Percentiles rank a stretch among this genome's conserved stretches.
These are phyloP conservation scores for Forsythia viridissima DNA, from an alignment of 257 asterid genomes.

Conservation along the genomic window DNA sequence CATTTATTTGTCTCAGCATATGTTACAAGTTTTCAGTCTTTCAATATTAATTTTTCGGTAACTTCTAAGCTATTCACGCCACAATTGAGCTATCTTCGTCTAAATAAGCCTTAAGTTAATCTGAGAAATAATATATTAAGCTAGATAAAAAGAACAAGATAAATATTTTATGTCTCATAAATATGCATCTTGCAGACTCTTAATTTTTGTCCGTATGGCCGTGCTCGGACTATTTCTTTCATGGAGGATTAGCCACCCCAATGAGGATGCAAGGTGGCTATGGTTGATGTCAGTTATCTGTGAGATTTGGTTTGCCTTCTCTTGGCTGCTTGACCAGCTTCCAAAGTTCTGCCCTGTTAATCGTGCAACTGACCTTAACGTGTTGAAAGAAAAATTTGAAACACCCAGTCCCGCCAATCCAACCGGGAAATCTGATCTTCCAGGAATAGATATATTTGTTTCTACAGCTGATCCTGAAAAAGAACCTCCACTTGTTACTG, in stretches of 20 bases:
- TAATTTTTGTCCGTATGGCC: constrained; percentile 15
- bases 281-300: constrained; percentile 25
- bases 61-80: not conserved
- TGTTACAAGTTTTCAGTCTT: not conserved
- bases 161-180: not conserved
- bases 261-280: constrained; percentile 25
- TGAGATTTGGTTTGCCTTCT: constrained; percentile 27
- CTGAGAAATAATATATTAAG: not conserved
- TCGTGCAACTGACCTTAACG: constrained; percentile 21
- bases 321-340: constrained; percentile 28
- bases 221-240: constrained; percentile 14
- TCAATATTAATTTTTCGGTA: not conserved
- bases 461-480: constrained; percentile 29
- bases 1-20: not conserved
- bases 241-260: constrained; percentile 23
- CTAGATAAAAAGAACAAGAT: not conserved
- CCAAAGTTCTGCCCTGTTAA: constrained; percentile 26
- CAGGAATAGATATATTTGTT: constrained; percentile 20
- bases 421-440: constrained; percentile 25
- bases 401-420: constrained; percentile 21
- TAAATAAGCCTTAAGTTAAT: not conserved
- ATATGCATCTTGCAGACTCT: constrained; percentile 5
- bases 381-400: constrained; percentile 21
- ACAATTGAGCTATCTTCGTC: not conserved
- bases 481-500: constrained; percentile 27